These are phyloP conservation scores for Phanerochaete sordida DNA, from an alignment of 768 basidiomycete species.

Conservation along the genomic window DNA sequence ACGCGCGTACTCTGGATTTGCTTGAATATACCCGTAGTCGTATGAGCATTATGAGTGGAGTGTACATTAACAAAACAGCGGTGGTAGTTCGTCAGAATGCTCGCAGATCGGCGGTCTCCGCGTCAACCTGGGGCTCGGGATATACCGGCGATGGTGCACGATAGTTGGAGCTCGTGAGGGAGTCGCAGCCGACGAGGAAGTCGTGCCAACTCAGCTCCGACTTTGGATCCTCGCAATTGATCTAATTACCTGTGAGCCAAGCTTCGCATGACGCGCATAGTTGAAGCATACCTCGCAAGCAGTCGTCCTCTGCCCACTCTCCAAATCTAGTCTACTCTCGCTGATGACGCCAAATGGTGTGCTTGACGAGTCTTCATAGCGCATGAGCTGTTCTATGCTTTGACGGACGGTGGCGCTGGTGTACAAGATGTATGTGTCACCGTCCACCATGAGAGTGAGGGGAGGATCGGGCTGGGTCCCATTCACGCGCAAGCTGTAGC, in stretches of 20 bases:
- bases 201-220: constrained; percentile 41
- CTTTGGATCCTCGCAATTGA: constrained; percentile 36
- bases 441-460: constrained; percentile 33
- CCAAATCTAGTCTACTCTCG: constrained; percentile 53
- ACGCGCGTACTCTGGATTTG: neutral
- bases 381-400: constrained; percentile 26
- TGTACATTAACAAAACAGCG: neutral
- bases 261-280: neutral
- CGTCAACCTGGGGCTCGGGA: too few relatives aligned
- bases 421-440: constrained; percentile 42
- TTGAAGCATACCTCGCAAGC: constrained; percentile 51
- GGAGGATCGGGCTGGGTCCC: constrained; percentile 46
- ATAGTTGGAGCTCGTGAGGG: constrained; percentile 21
- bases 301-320: constrained; percentile 47
- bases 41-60: neutral
- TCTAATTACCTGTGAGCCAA: constrained; percentile 29
- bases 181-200: constrained; percentile 43
- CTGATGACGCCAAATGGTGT: constrained; percentile 23
- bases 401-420: constrained; percentile 47
- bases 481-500: constrained; percentile 31
- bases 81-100: too few relatives aligned
- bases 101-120: too few relatives aligned
- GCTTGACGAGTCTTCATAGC: constrained; percentile 5
- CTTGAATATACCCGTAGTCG: constrained; percentile 1
- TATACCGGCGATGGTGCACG: neutral